Evolutionary conservation across 78 protist species (phyloP).

Genomic region (Guillardia theta): DNA sequence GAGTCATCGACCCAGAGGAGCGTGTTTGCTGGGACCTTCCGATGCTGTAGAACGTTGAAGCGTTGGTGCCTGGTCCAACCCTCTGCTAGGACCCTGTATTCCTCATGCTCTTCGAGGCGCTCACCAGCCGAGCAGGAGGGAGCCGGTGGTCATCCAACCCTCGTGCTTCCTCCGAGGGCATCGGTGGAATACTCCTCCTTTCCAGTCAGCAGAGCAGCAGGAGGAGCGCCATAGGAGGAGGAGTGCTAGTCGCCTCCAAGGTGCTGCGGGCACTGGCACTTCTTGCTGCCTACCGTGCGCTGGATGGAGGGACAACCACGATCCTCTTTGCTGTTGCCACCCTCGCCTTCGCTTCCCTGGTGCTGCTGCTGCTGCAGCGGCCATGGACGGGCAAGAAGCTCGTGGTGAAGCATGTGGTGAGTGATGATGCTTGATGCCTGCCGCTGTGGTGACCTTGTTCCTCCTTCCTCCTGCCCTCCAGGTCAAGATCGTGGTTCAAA

Average conservation of each 20-base stretch:
- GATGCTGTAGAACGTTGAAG: too few relatives aligned
- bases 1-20: too few relatives aligned
- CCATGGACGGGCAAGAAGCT: not conserved
- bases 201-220: not conserved
- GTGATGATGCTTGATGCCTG: not conserved
- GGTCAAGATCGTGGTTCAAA: not conserved
- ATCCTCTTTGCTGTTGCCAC: not conserved
- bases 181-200: not conserved
- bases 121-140: not conserved
- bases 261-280: not conserved
- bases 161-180: not conserved
- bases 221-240: not conserved
- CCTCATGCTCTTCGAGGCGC: constrained; percentile 1
- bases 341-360: not conserved
- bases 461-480: not conserved
- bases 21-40: too few relatives aligned
- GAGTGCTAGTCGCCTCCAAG: constrained; percentile 14
- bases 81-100: not conserved
- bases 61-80: too few relatives aligned
- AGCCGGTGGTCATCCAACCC: not conserved
- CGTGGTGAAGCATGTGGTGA: not conserved
- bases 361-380: not conserved
- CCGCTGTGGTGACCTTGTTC: not conserved
- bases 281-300: not conserved
- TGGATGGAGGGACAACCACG: not conserved